Percentiles rank a stretch among this genome's conserved stretches.
phyloP scores from a whole-genome alignment of 202 grass and related monocot species.

The Cymbopogon flexuosus region DNA sequence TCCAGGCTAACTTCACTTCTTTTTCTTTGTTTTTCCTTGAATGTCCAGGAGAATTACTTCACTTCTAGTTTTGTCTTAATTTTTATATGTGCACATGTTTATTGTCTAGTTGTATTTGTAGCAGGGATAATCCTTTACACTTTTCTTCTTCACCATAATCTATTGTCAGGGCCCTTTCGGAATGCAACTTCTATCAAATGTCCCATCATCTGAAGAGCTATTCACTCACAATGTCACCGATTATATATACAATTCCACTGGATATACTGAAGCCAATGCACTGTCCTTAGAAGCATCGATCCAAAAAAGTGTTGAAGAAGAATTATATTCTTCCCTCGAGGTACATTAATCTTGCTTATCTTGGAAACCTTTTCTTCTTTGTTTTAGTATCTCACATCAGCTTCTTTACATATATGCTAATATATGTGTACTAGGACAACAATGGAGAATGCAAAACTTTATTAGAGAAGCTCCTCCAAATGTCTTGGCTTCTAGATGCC shows the following conservation, averaged over 20 bases:
- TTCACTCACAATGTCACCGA: slow-evolving; percentile 47
- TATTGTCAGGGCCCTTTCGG: slow-evolving; percentile 71
- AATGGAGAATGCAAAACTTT: too few relatives aligned
- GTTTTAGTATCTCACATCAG: slow-evolving; percentile 7
- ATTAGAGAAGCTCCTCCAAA: too few relatives aligned
- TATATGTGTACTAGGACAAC: slow-evolving; percentile 24
- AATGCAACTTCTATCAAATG: slow-evolving; percentile 63
- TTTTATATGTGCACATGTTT: background rate
- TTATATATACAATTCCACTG: slow-evolving; percentile 64
- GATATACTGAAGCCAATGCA: slow-evolving; percentile 57
- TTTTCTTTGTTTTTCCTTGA: background rate
- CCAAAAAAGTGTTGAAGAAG: slow-evolving; percentile 77
- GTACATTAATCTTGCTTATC: slow-evolving; percentile 36
- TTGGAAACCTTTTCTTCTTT: background rate
- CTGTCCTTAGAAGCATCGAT: slow-evolving; percentile 81
- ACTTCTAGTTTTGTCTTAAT: slow-evolving; percentile 2
- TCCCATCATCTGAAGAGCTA: slow-evolving; percentile 43
- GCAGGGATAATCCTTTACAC: background rate
- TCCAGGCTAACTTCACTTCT: background rate
- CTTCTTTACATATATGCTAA: slow-evolving; percentile 22
- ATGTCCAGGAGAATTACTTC: background rate
- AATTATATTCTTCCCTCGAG: slow-evolving; percentile 78
- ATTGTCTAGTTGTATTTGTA: background rate
- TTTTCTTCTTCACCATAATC: slow-evolving; percentile 20
- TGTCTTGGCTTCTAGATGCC: slow-evolving; percentile 4